These are phyloP conservation scores for Penicillium olsonii DNA, from an alignment of 2,329 filamentous ascomycete genomes.

Conservation along the genomic window DNA sequence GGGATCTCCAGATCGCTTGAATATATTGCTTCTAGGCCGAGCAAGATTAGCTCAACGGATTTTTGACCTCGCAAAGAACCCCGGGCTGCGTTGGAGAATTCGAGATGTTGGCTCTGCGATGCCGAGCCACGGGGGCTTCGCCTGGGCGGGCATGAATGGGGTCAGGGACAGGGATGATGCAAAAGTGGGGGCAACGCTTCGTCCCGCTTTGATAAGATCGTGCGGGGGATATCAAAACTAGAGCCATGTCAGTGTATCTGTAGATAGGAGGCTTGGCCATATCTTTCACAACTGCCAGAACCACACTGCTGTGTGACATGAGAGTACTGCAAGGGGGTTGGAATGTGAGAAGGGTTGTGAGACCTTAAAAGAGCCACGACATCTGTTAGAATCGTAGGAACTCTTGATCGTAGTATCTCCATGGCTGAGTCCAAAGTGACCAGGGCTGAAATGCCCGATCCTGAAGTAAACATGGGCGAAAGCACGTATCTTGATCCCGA, in stretches of 20 bases:
- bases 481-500: constrained; percentile 32
- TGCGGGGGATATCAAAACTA: constrained; percentile 7
- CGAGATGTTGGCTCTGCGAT: background rate
- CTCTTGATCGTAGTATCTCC: background rate
- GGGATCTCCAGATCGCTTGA: constrained; percentile 15
- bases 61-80: constrained; percentile 19
- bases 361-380: background rate
- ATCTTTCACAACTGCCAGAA: background rate
- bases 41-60: background rate
- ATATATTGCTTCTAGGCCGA: constrained; percentile 9
- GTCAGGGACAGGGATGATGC: constrained; percentile 5
- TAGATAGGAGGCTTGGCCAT: background rate
- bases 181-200: constrained; percentile 31
- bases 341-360: background rate
- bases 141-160: background rate
- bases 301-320: background rate
- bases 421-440: constrained; percentile 3
- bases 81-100: constrained; percentile 21
- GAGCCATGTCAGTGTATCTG: background rate
- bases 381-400: background rate
- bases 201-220: constrained; percentile 12
- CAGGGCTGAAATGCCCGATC: background rate
- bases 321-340: background rate
- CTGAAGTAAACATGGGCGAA: constrained; percentile 8
- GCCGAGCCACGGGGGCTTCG: background rate